Base-by-base conservation (phyloP, 2,329 filamentous ascomycete genomes). In the Chlorencoelia australis region DNA sequence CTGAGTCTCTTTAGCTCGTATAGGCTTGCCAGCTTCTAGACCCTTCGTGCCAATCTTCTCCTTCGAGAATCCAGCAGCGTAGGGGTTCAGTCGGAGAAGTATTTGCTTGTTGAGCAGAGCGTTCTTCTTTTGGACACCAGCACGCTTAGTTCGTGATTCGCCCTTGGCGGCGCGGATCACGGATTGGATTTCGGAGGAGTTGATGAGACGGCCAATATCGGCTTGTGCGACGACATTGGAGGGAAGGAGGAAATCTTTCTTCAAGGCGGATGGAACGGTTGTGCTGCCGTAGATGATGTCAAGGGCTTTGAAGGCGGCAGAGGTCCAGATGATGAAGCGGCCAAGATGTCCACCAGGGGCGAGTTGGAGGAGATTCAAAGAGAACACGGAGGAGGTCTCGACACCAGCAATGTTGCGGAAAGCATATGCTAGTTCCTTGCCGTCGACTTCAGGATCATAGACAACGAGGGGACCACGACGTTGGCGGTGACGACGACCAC, bases 401-500 rank as follows among this genome's bases (percentile, higher is more conserved):
- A 96, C 88, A 71, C 91, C 91, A 60, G 91, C 79, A 61, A 98
- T 83, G 82, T 98, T 98, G 76, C 91, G 88, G 85, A 95, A 95
- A 58, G 87, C 89, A 61, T 75, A 77, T 63, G 89, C 75, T 54
- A 98, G 79, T 64, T 93, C 83, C 73, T 88, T 93, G 71, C 91
- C 88, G 63, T 98, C 93, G 60, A 81, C 76, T 66, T 88, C 84
- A 56, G 88, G 82, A 75, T 93, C 83, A 79, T 95, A 96, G 72
- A 98, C 82, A 66, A 98, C 82, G 45, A 98, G 83, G 59, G 91
- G 91, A 56, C 91, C 93, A 64, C 91, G 93, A 66, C 93, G 87
- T 75, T 96, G 89, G 69, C 82, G 82, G 82, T 93, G 82, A 60
- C 91, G 88, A 64, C 91, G 89, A 66, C 85, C 86, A 68, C 91